Evolutionary conservation across 164 flowering plant species (phyloP).

Genomic region (Cinnamomum micranthum): DNA sequence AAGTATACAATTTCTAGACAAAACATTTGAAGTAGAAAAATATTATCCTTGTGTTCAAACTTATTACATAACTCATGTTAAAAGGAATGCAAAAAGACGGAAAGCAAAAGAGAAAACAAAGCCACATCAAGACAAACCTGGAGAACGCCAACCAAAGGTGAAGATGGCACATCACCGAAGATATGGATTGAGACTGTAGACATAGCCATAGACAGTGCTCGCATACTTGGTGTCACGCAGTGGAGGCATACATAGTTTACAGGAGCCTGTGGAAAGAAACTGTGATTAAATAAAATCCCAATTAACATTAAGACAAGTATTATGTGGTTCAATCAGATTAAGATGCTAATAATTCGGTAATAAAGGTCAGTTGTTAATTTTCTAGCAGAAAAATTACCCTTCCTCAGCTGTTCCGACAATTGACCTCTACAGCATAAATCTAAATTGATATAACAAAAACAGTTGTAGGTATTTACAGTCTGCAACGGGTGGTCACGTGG

Average conservation of each 20-base stretch:
- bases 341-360: background rate
- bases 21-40: background rate
- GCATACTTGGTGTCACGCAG: conserved; percentile 66
- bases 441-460: no score
- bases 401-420: background rate
- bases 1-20: background rate
- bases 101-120: background rate
- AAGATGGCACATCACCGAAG: conserved; percentile 87
- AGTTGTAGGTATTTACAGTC: no score
- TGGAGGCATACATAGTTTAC: conserved; percentile 75
- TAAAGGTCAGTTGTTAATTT: background rate
- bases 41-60: no score
- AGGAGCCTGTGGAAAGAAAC: conserved; percentile 62
- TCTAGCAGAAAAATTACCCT: background rate
- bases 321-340: background rate
- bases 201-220: conserved; percentile 85
- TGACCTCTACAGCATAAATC: background rate
- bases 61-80: no score
- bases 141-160: conserved; percentile 80
- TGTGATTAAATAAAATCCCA: background rate
- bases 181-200: conserved; percentile 76
- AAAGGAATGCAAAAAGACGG: background rate
- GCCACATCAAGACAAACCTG: conserved; percentile 44
- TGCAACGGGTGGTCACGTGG: no score
- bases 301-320: background rate